These are phyloP conservation scores for Macrocybe sp. DNA, from an alignment of 1,284 basidiomycete species.

Conservation along the genomic window DNA sequence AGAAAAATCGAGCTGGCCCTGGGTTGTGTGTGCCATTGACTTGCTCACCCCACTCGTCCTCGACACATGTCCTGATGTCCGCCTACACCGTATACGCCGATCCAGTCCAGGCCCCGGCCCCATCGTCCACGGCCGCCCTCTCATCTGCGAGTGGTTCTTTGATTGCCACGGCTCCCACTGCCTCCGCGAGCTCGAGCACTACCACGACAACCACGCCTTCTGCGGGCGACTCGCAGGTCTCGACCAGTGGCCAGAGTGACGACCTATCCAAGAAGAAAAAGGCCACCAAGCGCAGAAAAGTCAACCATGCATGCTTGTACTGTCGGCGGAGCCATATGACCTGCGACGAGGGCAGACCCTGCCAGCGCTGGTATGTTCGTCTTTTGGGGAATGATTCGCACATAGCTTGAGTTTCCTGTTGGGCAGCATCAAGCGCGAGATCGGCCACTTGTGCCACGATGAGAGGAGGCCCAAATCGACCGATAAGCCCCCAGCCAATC, in stretches of 20 bases:
- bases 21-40: too few relatives aligned
- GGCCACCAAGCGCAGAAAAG: constrained; percentile 67
- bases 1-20: too few relatives aligned
- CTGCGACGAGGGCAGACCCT: constrained; percentile 85
- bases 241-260: constrained; percentile 11
- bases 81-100: too few relatives aligned
- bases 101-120: too few relatives aligned
- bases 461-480: constrained; percentile 58
- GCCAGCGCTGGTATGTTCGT: constrained; percentile 77
- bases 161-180: too few relatives aligned
- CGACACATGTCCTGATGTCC: too few relatives aligned
- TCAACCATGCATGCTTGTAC: constrained; percentile 91
- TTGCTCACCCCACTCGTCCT: too few relatives aligned
- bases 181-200: too few relatives aligned
- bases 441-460: constrained; percentile 87
- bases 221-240: too few relatives aligned
- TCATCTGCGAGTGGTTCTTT: too few relatives aligned
- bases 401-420: neutral
- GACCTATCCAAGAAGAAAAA: constrained; percentile 51
- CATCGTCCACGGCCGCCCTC: too few relatives aligned
- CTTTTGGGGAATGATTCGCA: constrained; percentile 2
- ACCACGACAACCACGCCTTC: too few relatives aligned
- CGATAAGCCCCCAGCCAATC: constrained; percentile 35
- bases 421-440: constrained; percentile 85
- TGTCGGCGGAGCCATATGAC: constrained; percentile 93